Base-by-base conservation (phyloP, 257 asterid species). In the Petunia axillaris region DNA sequence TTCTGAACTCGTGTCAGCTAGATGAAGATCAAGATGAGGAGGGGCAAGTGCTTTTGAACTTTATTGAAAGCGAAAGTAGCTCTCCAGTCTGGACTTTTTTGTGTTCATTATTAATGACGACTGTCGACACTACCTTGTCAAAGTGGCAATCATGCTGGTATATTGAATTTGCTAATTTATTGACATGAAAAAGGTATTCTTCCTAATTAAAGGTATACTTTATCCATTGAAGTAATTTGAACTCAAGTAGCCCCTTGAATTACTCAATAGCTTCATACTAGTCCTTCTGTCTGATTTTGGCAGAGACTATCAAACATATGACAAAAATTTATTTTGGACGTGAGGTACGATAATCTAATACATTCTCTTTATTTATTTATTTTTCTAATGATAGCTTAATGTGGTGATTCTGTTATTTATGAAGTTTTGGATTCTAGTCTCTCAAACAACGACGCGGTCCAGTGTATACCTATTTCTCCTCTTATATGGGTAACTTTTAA, bases 61-160 rank as follows among this genome's bases (percentile, higher is more conserved):
- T 70, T 70, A 70, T 14, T 25, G 43, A 71, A 46, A 71, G 6
- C 77, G 16, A 48, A 71, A 71, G 77, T 71, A 46, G 0, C 10
- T 71, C 76, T 8, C 55, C 39, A 1, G 8, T 68, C 6, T 43
- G 5, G 9, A 46, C 25, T 25, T 10, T 44, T 38, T 37, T 64
- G 8, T 37, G 16, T 35, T 9, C 36, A 64, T 64, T 64, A 5
- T 37, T 11, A 4, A 37, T 37, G 25, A 64, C 16, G 9, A 14
- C 25, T 55, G 25, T 55, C 60, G 35, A 10, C 46, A 9, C 46
- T 64, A 38, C 16, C 25, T 64, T 64, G 73, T 64, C 71, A 64
- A 64, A 64, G 57, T 25, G 38, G 35, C 43, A 36, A 50, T 10
- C 53, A 50, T 50, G 55, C 55, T 50, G 55, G 13, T 8, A 50